Evolutionary conservation across 805 yeast species (phyloP).

Genomic region (Starmera caribaea): DNA sequence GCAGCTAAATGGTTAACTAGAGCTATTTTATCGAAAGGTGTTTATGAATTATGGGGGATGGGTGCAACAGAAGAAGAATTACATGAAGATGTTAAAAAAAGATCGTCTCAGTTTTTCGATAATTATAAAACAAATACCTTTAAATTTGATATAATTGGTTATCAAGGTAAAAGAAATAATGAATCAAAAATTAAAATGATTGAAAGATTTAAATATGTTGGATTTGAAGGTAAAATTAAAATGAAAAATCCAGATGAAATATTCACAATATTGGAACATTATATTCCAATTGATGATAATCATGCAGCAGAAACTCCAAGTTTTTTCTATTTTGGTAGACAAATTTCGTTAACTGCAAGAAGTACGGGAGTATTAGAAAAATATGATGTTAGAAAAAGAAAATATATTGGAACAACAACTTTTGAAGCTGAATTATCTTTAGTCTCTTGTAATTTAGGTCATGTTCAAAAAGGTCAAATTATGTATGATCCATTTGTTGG

Average conservation of each 20-base stretch:
- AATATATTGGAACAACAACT: constrained; percentile 91
- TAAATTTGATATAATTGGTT: constrained; percentile 76
- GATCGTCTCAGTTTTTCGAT: constrained; percentile 15
- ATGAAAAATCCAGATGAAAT: constrained; percentile 68
- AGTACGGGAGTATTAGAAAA: constrained; percentile 56
- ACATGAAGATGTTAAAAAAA: constrained; percentile 35
- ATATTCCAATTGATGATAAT: constrained; percentile 35
- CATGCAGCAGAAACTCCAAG: constrained; percentile 39
- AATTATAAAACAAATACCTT: constrained; percentile 41
- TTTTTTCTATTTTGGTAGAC: constrained; percentile 66
- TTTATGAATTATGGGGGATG: constrained; percentile 80
- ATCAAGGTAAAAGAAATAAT: constrained; percentile 53
- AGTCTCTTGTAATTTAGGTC: constrained; percentile 81
- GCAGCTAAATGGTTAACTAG: constrained; percentile 59
- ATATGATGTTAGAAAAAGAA: constrained; percentile 73
- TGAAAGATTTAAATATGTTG: constrained; percentile 62
- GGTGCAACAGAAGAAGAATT: constrained; percentile 48
- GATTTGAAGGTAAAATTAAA: constrained; percentile 65
- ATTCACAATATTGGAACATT: constrained; percentile 71
- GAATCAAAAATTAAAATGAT: constrained; percentile 49
- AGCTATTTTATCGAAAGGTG: constrained; percentile 60
- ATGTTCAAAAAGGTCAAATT: constrained; percentile 51
- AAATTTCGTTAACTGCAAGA: constrained; percentile 54
- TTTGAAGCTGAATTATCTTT: constrained; percentile 91
- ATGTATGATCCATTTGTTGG: constrained; percentile 95